Base-by-base conservation (phyloP, 352 stramenopile genomes). In the Phytophthora ohioensis region DNA sequence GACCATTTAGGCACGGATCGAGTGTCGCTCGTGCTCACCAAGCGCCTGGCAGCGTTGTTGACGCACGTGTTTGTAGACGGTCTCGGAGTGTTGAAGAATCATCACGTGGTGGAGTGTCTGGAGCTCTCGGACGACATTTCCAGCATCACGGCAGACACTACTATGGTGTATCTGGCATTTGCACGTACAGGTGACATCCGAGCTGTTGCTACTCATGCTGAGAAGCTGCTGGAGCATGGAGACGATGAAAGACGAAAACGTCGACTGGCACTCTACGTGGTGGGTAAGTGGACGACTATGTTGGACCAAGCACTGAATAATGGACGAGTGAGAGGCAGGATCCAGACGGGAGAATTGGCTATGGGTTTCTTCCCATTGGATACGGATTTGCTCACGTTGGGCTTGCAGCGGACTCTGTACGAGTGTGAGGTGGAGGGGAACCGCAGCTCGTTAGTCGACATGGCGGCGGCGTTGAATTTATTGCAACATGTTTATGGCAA, bases 321-420 rank as follows among this genome's bases (percentile, higher is more conserved):
- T 31, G 65, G 76, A 17, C 31, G 76, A 32, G 59, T 85, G 12
- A 51, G 66, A 17, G 77, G 84, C 35, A 46, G 61, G 30, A 78
- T 92, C 48, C 71, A 84, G 32, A 75, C 85, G 1, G 72, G 77
- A 13, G 52, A 76, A 48, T 61, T 87, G 32, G 39, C 82, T 6
- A 70, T 88, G 57, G 82, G 82, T 4, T 91, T 90, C 54, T 76
- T 93, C 45, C 78, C 85, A 12, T 73, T 93, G 12, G 85, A 91
- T 38, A 64, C 57, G 12, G 84, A 91, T 36, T 46, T 93, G 21
- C 64, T 91, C 21, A 89, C 84, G n/a, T 60, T 93, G 31, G 85
- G 84, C 7, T 74, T 76, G 17, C 76, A 84, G 47, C 77, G 71
- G 9, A 86, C 73, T 47, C 63, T 93, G 21, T 88, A 81, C 58